Conservation (phyloP, 768 basidiomycete species). For the Trametes maxima region DNA sequence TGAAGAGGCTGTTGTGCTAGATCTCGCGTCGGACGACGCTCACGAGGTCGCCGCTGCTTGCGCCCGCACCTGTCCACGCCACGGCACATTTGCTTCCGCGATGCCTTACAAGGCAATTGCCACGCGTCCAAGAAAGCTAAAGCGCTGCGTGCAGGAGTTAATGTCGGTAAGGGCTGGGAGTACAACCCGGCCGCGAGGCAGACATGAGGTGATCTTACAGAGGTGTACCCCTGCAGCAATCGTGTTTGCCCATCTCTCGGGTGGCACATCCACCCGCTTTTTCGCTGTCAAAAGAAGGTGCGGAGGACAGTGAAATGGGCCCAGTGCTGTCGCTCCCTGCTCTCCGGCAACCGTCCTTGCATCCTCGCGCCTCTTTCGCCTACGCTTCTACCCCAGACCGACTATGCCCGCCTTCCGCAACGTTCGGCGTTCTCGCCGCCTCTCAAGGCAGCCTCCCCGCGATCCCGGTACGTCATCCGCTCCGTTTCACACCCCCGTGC, state of each 20-base stretch:
- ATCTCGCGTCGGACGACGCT: not conserved
- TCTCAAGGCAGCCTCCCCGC: slow-evolving; percentile 43
- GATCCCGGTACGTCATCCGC: slow-evolving; percentile 34
- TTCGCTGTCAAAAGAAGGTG: slow-evolving; percentile 18
- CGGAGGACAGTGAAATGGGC: slow-evolving; percentile 8
- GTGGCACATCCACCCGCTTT: slow-evolving; percentile 17
- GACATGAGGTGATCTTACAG: slow-evolving; percentile 20
- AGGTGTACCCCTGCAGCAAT: slow-evolving; percentile 12
- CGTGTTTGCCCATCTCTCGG: slow-evolving; percentile 19
- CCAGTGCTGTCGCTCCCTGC: slow-evolving; percentile 13
- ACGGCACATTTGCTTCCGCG: slow-evolving; percentile 11
- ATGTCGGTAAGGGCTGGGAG: slow-evolving; percentile 12
- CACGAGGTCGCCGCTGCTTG: not conserved
- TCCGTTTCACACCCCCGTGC: not conserved
- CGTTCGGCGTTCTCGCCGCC: slow-evolving; percentile 46
- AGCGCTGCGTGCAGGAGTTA: slow-evolving; percentile 15
- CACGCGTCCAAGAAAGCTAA: slow-evolving; percentile 18
- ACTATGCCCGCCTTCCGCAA: slow-evolving; percentile 39
- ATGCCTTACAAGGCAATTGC: slow-evolving; percentile 17
- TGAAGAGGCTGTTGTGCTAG: not conserved
- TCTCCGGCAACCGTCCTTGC: slow-evolving; percentile 13
- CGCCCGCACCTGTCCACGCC: not conserved
- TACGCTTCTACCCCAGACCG: not conserved
- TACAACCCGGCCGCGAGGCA: slow-evolving; percentile 23
- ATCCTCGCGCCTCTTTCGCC: not conserved